Conservation (phyloP, 495 filamentous ascomycete genomes). For the Aspergillus kassunensis region DNA sequence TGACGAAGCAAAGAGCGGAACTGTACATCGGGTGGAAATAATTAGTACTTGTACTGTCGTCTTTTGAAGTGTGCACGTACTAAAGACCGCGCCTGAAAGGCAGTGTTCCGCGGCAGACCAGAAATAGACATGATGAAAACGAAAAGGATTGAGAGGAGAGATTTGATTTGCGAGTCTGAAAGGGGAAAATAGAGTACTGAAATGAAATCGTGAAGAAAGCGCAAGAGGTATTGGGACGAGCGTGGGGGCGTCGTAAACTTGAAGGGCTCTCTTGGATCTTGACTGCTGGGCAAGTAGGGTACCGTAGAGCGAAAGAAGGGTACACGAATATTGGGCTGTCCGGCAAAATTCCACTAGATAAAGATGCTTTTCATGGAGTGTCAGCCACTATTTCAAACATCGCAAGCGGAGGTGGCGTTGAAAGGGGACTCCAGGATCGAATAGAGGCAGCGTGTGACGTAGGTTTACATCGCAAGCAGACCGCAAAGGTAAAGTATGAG, state of each 20-base stretch:
- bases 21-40: slow-evolving; percentile 38
- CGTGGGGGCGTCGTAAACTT: not conserved
- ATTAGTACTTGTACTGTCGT: not conserved
- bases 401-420: slow-evolving; percentile 19
- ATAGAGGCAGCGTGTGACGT: not conserved
- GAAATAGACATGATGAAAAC: slow-evolving; percentile 44
- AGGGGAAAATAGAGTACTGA: not conserved
- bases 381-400: slow-evolving; percentile 2
- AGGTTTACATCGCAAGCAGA: not conserved
- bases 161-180: too few relatives aligned
- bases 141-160: slow-evolving; percentile 30
- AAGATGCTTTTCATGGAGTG: not conserved
- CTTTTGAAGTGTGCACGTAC: slow-evolving; percentile 39
- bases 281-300: not conserved
- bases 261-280: not conserved
- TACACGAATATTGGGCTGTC: not conserved
- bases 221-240: not conserved
- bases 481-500: not conserved
- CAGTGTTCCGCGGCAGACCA: slow-evolving; percentile 56
- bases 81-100: slow-evolving; percentile 68
- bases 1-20: slow-evolving; percentile 91
- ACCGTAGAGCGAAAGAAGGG: too few relatives aligned
- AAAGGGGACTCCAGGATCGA: not conserved
- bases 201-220: not conserved
- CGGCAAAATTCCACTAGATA: not conserved